phyloP scores from a whole-genome alignment of 352 stramenopile genomes.

The Globisporangium camurandrum region DNA sequence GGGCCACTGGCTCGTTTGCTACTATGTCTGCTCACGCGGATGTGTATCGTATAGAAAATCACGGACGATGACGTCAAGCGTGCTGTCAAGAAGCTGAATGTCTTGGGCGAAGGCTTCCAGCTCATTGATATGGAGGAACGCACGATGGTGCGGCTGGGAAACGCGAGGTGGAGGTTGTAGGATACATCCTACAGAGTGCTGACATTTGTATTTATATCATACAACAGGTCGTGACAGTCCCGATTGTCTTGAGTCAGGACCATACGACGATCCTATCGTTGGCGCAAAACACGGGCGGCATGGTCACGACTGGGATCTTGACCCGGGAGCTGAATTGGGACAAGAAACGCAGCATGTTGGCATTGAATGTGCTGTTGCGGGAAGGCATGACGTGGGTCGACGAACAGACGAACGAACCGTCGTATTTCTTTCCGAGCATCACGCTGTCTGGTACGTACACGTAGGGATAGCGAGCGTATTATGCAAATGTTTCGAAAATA shows the following conservation, averaged over 20 bases:
- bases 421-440: conserved; percentile 86
- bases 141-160: conserved; percentile 77
- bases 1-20: background rate
- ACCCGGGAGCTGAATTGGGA: conserved; percentile 81
- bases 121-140: conserved; percentile 89
- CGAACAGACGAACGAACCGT: conserved; percentile 60
- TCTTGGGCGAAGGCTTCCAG: conserved; percentile 92
- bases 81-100: conserved; percentile 92
- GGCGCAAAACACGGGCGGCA: conserved; percentile 81
- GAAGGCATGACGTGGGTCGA: conserved; percentile 97
- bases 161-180: too few relatives aligned
- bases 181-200: background rate
- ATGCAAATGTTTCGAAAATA: too few relatives aligned
- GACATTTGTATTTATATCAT: background rate
- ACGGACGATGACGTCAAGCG: conserved; percentile 91
- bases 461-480: conserved; percentile 23
- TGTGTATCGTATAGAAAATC: conserved; percentile 36
- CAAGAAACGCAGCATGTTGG: conserved; percentile 88
- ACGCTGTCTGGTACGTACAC: conserved; percentile 71
- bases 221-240: conserved; percentile 93
- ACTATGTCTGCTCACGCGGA: background rate
- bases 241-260: conserved; percentile 92
- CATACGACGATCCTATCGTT: conserved; percentile 90
- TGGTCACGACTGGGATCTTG: conserved; percentile 86
- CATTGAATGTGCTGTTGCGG: conserved; percentile 87